phyloP scores from a whole-genome alignment of 805 yeast species.

The Myxozyma monticola region DNA sequence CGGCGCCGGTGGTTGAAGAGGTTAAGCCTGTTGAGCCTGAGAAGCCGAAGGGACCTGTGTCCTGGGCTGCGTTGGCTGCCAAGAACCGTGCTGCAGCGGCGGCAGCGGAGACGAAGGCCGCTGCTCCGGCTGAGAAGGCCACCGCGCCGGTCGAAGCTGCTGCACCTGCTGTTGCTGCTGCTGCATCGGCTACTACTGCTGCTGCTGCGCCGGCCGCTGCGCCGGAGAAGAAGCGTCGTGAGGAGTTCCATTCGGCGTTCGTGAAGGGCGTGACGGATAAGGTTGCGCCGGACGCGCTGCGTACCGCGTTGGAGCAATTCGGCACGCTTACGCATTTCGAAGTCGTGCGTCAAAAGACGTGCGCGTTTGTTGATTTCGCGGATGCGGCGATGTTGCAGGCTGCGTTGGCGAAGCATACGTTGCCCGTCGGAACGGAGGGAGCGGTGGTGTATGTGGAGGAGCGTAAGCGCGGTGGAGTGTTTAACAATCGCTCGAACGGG shows the following conservation, averaged over 20 bases:
- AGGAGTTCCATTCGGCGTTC: slow-evolving; percentile 40
- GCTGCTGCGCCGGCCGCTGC: slow-evolving; percentile 22
- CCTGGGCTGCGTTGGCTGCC: slow-evolving; percentile 38
- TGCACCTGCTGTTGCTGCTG: slow-evolving; percentile 11
- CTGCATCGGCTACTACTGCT: slow-evolving; percentile 13
- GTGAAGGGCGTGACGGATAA: slow-evolving; percentile 38
- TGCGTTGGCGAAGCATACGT: slow-evolving; percentile 37
- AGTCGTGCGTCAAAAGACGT: slow-evolving; percentile 36
- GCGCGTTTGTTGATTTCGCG: slow-evolving; percentile 43
- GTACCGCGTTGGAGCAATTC: slow-evolving; percentile 36
- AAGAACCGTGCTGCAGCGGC: slow-evolving; percentile 25
- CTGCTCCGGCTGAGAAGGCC: slow-evolving; percentile 24
- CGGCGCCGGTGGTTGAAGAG: slow-evolving; percentile 4
- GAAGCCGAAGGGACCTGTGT: slow-evolving; percentile 31
- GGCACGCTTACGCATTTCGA: slow-evolving; percentile 41
- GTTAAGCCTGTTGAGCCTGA: too few species aligned
- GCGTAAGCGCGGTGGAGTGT: slow-evolving; percentile 35
- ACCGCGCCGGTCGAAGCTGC: slow-evolving; percentile 32
- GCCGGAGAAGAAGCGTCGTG: slow-evolving; percentile 1
- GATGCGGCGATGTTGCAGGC: slow-evolving; percentile 36
- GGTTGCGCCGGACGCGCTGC: slow-evolving; percentile 35
- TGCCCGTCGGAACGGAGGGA: slow-evolving; percentile 36
- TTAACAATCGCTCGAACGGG: neutral
- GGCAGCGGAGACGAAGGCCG: slow-evolving; percentile 23
- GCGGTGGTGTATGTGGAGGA: slow-evolving; percentile 37